Base-by-base conservation (phyloP, 768 basidiomycete genomes). In the Mycena leptocephala region DNA sequence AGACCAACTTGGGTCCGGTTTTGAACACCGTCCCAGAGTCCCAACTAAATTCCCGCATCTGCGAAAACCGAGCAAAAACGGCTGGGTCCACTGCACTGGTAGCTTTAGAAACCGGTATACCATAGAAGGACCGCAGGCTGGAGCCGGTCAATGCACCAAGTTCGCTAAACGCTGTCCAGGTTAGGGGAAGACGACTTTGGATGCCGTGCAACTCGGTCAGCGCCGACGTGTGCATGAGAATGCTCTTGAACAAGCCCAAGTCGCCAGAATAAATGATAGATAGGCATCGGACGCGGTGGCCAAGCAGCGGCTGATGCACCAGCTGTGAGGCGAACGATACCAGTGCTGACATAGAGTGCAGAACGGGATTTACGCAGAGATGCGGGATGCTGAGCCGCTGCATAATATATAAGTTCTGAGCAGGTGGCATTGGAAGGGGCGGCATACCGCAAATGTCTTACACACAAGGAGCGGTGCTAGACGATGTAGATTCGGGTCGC, bases 371-470 rank as follows among this genome's bases (percentile, higher is more conserved):
- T 43, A 35, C 28, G 56, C 67, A 74, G 3, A 74, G 39, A 28
- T 74, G 64, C 16, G 64, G 72, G 6, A 46, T 67, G 9, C 59
- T 46, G 26, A 71, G 58, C 26, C 70, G 59, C 70, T 71, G 53
- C 13, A 28, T 6, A 33, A 33, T 39, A 9, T 56, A 22, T 16
- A 33, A 5, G 16, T n/a, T n/a, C n/a, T n/a, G n/a, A n/a, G n/a
- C n/a, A 22, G 53, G 26, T 16, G n/a, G 43, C 6, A 46, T 55
- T 30, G 11, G 3, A 46, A 18, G 16, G n/a, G 13, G 26, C 10
- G 11, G 32, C 74, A 30, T 9, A 75, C 74, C 11, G 53, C 46
- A 67, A 75, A 75, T 20, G 2, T 41, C 39, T 65, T 65, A 37
- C 37, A 74, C 41, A 67, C 72, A 9, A 59, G 28, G 30, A 74